Base-by-base conservation (phyloP, 371 early-diverging fungal species). In the Chytridiales sp. region DNA sequence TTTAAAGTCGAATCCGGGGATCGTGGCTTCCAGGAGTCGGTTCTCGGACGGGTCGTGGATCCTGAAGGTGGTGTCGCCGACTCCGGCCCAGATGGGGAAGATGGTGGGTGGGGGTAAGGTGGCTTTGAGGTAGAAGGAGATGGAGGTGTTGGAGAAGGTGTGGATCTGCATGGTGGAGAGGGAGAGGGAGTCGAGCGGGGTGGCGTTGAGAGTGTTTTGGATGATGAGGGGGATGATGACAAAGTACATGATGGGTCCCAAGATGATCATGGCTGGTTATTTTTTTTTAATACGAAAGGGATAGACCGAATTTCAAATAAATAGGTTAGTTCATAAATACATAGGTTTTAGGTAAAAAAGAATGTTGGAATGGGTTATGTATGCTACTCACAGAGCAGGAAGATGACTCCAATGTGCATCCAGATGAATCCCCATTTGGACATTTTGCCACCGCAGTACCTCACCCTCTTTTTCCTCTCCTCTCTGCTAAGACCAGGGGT, bases 401-500 rank as follows among this genome's bases (percentile, higher is more conserved):
- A 8, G 9, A 51, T 22, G 52, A 30, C 32, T 8, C 36, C 52
- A 22, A 51, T 35, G 22, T 51, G 52, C 19, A 36, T 38, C 4
- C 8, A 22, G 36, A 51, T 22, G 38, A 51, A 51, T 38, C 38
- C 36, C 52, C 52, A 51, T 38, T 36, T 51, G 19, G 32, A 35
- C 32, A 51, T 19, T 4, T n/a, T 30, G 31, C 35, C 52, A 5
- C 52, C 52, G 22, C 52, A 51, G 52, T 51, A 51, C 21, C 52
- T 31, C 19, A 38, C 36, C n/a, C n/a, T n/a, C 52, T 36, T 31
- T 38, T 22, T 51, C 52, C 52, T 51, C 52, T 51, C 52, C 38
- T 31, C 52, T 17, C 13, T 38, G 6, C 36, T 35, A 32, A 51
- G 13, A 26, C 30, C 30, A 9, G 52, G 52, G 4, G 52, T 35